Percentiles rank a stretch among this genome's conserved stretches.
phyloP scores from a whole-genome alignment of 768 basidiomycete genomes.

The Pisolithus marmoratus region DNA sequence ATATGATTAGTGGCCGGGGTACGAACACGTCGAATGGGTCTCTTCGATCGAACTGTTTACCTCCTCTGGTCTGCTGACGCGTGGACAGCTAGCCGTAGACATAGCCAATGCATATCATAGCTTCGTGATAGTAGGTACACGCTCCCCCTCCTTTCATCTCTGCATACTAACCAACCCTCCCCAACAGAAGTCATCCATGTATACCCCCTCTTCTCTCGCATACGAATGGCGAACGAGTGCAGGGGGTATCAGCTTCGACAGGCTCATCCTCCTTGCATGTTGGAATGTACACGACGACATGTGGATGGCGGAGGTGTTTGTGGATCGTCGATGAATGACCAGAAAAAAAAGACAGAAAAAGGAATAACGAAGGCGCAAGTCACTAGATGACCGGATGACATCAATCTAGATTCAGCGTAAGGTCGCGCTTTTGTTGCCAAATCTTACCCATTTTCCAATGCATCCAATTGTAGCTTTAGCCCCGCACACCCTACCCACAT shows the following conservation, averaged over 20 bases:
- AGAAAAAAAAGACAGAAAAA: no score
- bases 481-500: no score
- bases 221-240: slow-evolving; percentile 31
- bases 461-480: no score
- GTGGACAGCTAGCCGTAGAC: slow-evolving; percentile 34
- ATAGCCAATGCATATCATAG: slow-evolving; percentile 33
- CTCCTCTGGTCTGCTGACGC: slow-evolving; percentile 34
- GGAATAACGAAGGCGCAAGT: no score
- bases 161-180: no score
- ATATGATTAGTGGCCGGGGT: slow-evolving; percentile 42
- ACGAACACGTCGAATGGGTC: slow-evolving; percentile 36
- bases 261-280: slow-evolving; percentile 38
- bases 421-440: no score
- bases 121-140: slow-evolving; percentile 34
- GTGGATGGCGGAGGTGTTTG: slow-evolving; percentile 48
- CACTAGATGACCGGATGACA: no score
- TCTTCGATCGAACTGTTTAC: slow-evolving; percentile 32
- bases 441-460: no score
- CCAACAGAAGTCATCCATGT: not conserved
- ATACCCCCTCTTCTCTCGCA: not conserved
- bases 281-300: slow-evolving; percentile 39
- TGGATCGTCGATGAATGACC: slow-evolving; percentile 28
- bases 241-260: slow-evolving; percentile 35
- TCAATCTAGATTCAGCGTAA: no score
- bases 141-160: not conserved